A percentile compares a stretch with the other conserved stretches of the same genome.
Evolutionary conservation across 2,329 filamentous ascomycete genomes (phyloP).

Genomic region (Pseudogymnoascus sp.): DNA sequence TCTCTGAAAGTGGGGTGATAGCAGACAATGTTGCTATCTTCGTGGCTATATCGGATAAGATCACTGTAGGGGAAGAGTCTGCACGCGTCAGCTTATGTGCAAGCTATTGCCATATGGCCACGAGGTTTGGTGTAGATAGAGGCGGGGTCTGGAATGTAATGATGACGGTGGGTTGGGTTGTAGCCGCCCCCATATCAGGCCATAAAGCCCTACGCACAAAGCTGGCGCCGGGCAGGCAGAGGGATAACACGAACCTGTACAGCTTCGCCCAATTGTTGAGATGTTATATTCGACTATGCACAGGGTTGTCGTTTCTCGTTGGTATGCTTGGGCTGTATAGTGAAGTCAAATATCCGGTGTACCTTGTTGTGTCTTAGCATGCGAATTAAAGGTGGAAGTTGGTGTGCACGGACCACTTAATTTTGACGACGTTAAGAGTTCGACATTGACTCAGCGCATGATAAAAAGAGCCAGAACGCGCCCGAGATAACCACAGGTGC

Average conservation of each 20-base stretch:
- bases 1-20: slow-evolving; percentile 7
- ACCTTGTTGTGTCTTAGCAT: slow-evolving; percentile 11
- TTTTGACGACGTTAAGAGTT: slow-evolving; percentile 5
- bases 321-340: slow-evolving; percentile 6
- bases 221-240: background rate
- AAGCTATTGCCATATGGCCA: background rate
- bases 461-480: slow-evolving; percentile 11
- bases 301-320: slow-evolving; percentile 9
- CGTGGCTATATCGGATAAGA: background rate
- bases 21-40: slow-evolving; percentile 7
- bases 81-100: slow-evolving; percentile 5
- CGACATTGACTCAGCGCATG: slow-evolving; percentile 9
- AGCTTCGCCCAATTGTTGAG: slow-evolving; percentile 8
- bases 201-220: slow-evolving; percentile 3
- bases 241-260: background rate
- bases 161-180: slow-evolving; percentile 9
- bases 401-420: slow-evolving; percentile 6
- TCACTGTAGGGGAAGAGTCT: slow-evolving; percentile 5
- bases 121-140: background rate
- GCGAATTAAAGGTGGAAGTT: slow-evolving; percentile 11
- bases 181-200: slow-evolving; percentile 7
- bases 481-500: slow-evolving; percentile 9
- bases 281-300: slow-evolving; percentile 9
- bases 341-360: slow-evolving; percentile 9
- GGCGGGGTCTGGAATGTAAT: slow-evolving; percentile 9